These are phyloP conservation scores for Sphagnurus paluster DNA, from an alignment of 1,284 basidiomycete species.

Conservation along the genomic window DNA sequence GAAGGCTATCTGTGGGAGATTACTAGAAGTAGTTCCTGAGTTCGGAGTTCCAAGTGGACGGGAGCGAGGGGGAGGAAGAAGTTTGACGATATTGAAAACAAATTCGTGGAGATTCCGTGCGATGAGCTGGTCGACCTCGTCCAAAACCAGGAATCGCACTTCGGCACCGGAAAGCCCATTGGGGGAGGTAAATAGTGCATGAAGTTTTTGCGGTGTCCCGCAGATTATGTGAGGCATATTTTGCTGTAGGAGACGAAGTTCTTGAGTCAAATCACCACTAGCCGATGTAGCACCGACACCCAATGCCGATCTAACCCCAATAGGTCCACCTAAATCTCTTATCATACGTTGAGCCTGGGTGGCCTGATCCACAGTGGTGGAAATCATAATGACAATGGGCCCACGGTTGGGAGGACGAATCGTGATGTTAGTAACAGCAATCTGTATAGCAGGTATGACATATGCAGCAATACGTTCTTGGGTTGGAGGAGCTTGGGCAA, in stretches of 20 bases:
- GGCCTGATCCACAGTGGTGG: conserved; percentile 97
- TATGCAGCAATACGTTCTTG: conserved; percentile 98
- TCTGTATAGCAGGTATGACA: conserved; percentile 90
- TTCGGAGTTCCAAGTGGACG: conserved; percentile 53
- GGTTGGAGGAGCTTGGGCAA: conserved; percentile 97
- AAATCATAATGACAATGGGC: conserved; percentile 89
- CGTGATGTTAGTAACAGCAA: conserved; percentile 65
- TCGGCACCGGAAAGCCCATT: conserved; percentile 78
- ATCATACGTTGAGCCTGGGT: conserved; percentile 98
- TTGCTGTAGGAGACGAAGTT: conserved; percentile 84
- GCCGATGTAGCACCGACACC: conserved; percentile 76
- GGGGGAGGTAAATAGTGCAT: conserved; percentile 86
- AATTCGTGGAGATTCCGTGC: conserved; percentile 95
- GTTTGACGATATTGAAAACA: conserved; percentile 89
- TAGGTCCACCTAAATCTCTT: conserved; percentile 88
- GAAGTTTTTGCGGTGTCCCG: conserved; percentile 94
- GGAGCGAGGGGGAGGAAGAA: conserved; percentile 84
- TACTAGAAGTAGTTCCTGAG: conserved; percentile 29
- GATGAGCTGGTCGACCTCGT: conserved; percentile 97
- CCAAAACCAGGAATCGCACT: conserved; percentile 90
- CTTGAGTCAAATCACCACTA: conserved; percentile 69
- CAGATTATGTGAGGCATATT: conserved; percentile 94
- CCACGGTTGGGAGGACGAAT: conserved; percentile 64
- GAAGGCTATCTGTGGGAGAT: conserved; percentile 35
- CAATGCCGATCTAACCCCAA: conserved; percentile 86